Percentiles rank a stretch among this genome's conserved stretches.
Evolutionary conservation across 805 yeast genomes (phyloP).

Genomic region (Candida boidinii): DNA sequence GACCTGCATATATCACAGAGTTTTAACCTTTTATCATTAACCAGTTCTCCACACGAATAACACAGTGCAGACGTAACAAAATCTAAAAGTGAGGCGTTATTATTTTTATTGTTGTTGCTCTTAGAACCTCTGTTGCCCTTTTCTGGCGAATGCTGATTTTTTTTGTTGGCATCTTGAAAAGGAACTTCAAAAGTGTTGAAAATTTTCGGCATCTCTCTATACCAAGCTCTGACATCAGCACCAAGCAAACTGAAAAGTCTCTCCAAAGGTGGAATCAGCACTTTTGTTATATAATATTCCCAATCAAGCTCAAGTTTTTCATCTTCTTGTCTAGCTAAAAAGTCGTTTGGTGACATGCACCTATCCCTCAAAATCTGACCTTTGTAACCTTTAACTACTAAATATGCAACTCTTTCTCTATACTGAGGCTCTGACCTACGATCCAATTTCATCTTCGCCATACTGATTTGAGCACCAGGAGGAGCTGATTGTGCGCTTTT

Average conservation of each 20-base stretch:
- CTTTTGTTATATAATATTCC: slow-evolving; percentile 78
- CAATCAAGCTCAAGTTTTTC: slow-evolving; percentile 49
- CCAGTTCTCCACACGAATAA: slow-evolving; percentile 18
- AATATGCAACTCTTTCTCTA: slow-evolving; percentile 79
- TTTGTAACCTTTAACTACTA: slow-evolving; percentile 50
- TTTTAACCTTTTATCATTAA: slow-evolving; percentile 4
- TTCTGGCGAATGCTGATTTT: not conserved
- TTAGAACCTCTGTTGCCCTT: slow-evolving; percentile 6
- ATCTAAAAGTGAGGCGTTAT: slow-evolving; percentile 3
- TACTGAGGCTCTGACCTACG: slow-evolving; percentile 78
- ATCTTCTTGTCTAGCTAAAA: slow-evolving; percentile 32
- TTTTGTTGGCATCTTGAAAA: slow-evolving; percentile 5
- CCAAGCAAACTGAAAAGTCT: slow-evolving; percentile 78
- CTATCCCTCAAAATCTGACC: slow-evolving; percentile 67
- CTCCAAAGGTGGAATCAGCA: slow-evolving; percentile 83
- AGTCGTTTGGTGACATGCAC: slow-evolving; percentile 70
- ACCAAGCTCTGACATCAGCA: slow-evolving; percentile 74
- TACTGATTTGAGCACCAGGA: slow-evolving; percentile 85
- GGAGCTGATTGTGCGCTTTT: slow-evolving; percentile 68
- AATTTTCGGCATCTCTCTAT: slow-evolving; percentile 49
- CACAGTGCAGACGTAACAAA: slow-evolving; percentile 21
- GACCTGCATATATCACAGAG: slow-evolving; percentile 27
- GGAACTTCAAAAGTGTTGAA: too few relatives aligned
- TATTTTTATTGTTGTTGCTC: not conserved
- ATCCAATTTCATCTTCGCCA: slow-evolving; percentile 53